A percentile compares a stretch with the other conserved stretches of the same genome.
phyloP scores from a whole-genome alignment of 345 rosid species.

The Punica granatum region DNA sequence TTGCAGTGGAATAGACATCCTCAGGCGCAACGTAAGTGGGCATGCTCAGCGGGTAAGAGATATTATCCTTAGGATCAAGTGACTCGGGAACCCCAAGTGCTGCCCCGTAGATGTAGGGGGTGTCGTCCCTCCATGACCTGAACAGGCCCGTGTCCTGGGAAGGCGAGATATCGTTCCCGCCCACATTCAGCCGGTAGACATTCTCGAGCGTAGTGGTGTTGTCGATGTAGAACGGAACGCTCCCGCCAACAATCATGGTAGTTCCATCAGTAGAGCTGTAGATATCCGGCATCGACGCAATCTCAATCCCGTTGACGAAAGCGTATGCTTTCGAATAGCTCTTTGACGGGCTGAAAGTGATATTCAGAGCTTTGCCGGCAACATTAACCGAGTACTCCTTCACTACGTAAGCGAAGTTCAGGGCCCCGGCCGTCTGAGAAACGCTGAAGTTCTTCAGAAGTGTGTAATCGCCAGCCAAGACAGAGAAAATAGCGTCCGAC shows the following conservation, averaged over 20 bases:
- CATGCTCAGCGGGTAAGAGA: neutral
- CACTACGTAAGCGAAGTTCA: conserved; percentile 44
- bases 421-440: conserved; percentile 55
- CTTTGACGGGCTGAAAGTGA: conserved; percentile 19
- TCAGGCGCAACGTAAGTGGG: conserved; percentile 14
- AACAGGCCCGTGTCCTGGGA: conserved; percentile 14
- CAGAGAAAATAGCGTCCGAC: conserved; percentile 46
- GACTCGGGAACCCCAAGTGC: conserved; percentile 10
- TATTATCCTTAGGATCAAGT: neutral
- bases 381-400: conserved; percentile 24
- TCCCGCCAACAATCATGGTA: conserved; percentile 8
- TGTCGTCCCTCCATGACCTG: conserved; percentile 25
- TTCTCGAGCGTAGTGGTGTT: conserved; percentile 16
- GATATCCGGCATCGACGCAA: conserved; percentile 25
- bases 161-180: conserved; percentile 12
- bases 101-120: conserved; percentile 12
- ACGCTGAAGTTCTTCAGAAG: conserved; percentile 78
- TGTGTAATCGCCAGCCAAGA: conserved; percentile 44
- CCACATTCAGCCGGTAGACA: conserved; percentile 21
- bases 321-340: conserved; percentile 16
- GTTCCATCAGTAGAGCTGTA: conserved; percentile 13
- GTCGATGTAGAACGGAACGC: neutral
- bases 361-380: conserved; percentile 1
- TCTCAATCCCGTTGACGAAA: conserved; percentile 35
- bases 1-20: conserved; percentile 12